These are phyloP conservation scores for Euphorbia peplus DNA, from an alignment of 345 rosid genomes.

Conservation along the genomic window DNA sequence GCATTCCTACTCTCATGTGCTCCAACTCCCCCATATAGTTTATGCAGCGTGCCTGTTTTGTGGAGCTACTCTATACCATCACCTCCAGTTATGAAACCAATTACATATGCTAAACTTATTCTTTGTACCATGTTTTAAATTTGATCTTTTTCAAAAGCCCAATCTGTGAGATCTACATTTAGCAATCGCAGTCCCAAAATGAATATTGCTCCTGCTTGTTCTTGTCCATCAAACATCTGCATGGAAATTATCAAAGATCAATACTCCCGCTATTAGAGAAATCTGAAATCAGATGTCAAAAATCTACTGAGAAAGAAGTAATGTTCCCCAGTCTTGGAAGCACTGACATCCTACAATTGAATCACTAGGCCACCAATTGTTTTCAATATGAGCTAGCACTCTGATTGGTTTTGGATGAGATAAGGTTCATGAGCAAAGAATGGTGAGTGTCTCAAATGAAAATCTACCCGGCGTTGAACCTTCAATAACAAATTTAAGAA, in stretches of 20 bases:
- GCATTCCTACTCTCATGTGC: conserved; percentile 18
- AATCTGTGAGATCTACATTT: conserved; percentile 12
- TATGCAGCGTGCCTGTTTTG: conserved; percentile 13
- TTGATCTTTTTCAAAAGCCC: conserved; percentile 11
- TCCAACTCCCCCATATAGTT: conserved; percentile 14
- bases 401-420: background rate
- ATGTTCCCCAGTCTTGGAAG: background rate
- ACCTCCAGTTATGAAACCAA: conserved; percentile 13
- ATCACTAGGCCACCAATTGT: background rate
- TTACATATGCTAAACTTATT: conserved; percentile 7
- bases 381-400: background rate
- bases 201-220: conserved; percentile 8
- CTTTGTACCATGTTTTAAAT: conserved; percentile 8
- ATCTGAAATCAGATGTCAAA: background rate
- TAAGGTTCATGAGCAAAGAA: background rate
- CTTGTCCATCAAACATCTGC: conserved; percentile 38
- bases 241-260: conserved; percentile 16
- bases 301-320: background rate
- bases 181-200: conserved; percentile 3
- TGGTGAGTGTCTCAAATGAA: background rate
- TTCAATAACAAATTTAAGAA: background rate
- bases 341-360: background rate
- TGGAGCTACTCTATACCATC: conserved; percentile 18
- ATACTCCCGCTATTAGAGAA: background rate
- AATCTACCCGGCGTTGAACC: background rate